phyloP scores from a whole-genome alignment of 1,284 basidiomycete species.

The Leccinum pachyderme region DNA sequence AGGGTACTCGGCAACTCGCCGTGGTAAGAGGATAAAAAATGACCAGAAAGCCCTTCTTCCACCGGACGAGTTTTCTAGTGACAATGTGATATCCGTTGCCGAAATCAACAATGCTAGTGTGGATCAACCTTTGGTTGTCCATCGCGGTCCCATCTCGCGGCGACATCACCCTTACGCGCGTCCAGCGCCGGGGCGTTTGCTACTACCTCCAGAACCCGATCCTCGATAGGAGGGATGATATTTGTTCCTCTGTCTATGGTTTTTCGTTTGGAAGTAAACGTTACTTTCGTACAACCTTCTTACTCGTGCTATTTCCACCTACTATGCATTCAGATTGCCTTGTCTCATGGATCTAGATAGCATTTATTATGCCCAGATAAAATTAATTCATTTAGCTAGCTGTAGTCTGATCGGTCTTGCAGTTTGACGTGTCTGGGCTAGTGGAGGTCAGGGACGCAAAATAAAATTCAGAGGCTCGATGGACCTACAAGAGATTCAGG shows the following conservation, averaged over 20 bases:
- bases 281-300: background rate
- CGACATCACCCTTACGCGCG: conserved; percentile 23
- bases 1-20: conserved; percentile 5
- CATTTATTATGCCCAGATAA: background rate
- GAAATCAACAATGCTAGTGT: background rate
- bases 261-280: background rate
- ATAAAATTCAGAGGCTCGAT: background rate
- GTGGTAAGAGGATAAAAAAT: conserved; percentile 10
- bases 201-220: conserved; percentile 20
- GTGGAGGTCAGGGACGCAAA: background rate
- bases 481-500: background rate
- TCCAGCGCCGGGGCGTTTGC: conserved; percentile 13
- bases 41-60: conserved; percentile 18
- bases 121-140: conserved; percentile 21
- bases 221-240: background rate
- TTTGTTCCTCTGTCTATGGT: background rate
- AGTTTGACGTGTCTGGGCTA: background rate
- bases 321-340: background rate
- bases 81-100: background rate
- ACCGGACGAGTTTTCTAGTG: conserved; percentile 19
- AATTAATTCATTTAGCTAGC: background rate
- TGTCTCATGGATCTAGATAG: conserved; percentile 3
- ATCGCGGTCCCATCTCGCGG: background rate
- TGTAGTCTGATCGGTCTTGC: background rate
- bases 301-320: background rate